Base-by-base conservation (phyloP, 192 early-diverging fungal genomes). In the Coemansia aciculifera region DNA sequence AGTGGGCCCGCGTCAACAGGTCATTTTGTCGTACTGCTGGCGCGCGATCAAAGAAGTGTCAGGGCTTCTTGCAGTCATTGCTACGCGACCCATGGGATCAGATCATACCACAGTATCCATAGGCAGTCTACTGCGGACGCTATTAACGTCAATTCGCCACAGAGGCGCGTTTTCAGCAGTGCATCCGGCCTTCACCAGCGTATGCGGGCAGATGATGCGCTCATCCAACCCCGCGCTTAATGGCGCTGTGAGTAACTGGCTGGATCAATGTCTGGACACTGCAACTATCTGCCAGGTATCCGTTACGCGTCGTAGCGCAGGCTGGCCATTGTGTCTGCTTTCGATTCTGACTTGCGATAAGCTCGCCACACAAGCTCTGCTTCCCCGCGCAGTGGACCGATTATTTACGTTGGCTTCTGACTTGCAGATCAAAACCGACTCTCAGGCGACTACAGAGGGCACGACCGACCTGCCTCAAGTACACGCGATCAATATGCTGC, bases 131-230 rank as follows among this genome's bases (percentile, higher is more conserved):
- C 68, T 91, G 56, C 81, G 84, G 32, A 67, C 72, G 24, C 71
- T 89, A 60, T 64, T 91, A 69, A 92, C 89, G 3, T 87, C 87
- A 10, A 93, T 95, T 51, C 89, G 96, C 11, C 96, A 98, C 64
- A 89, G 90, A 46, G 96, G 96, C 7, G 96, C 96, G 8, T 98
- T 98, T 69, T 89, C 91, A 0, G 89, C 94, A 4, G 92, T 96
- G 0, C 90, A 94, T 69, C 88, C 90, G 21, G 89, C 87, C 36
- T 96, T 94, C 61, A 83, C 89, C 8, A 74, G 69, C 0, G 74
- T 96, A 1, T 95, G 92, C 69, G 81, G 88, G 13, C 77, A 88
- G 32, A 83, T 95, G 39, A 72, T 92, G 62, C 78, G 77, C 40
- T 91, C 89, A 2, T 57, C 81, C 31, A 83, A 84, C 39, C 32